Percentiles rank a stretch among this genome's conserved stretches.
These are phyloP conservation scores for Xylariaceae sp. DNA, from an alignment of 2,329 filamentous ascomycete species.

Conservation along the genomic window DNA sequence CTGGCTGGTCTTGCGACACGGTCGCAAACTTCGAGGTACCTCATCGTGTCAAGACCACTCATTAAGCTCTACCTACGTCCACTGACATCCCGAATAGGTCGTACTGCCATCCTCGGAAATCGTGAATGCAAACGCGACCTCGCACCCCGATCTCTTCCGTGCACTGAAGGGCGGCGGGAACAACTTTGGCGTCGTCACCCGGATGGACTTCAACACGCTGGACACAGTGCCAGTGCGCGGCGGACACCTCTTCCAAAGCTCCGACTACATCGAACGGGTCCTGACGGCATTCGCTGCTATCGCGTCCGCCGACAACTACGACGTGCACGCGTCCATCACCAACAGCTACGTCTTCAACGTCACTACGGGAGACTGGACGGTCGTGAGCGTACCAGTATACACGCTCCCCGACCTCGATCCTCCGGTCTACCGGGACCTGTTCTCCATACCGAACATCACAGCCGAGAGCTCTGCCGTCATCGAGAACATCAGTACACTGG, in stretches of 20 bases:
- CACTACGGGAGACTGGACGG: conserved; percentile 5
- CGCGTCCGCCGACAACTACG: conserved; percentile 9
- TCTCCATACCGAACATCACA: conserved; percentile 11
- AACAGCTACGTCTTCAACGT: conserved; percentile 6
- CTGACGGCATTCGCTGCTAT: conserved; percentile 9
- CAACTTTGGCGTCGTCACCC: conserved; percentile 2
- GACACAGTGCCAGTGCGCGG: neutral
- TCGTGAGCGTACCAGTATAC: conserved; percentile 9
- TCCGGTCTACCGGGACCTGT: conserved; percentile 4
- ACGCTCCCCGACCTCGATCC: conserved; percentile 8
- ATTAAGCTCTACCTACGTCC: neutral
- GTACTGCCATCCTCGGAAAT: conserved; percentile 4
- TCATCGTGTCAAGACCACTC: no score
- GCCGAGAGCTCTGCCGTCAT: conserved; percentile 2
- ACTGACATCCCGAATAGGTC: neutral
- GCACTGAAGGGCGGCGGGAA: conserved; percentile 9
- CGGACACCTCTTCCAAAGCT: conserved; percentile 8
- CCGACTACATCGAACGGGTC: conserved; percentile 4
- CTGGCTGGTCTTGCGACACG: conserved; percentile 13
- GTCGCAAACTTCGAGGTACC: conserved; percentile 12
- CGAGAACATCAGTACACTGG: conserved; percentile 7
- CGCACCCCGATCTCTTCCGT: conserved; percentile 6
- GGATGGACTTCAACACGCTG: conserved; percentile 5
- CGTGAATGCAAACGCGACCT: conserved; percentile 7
- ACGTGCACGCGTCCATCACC: conserved; percentile 9